Percentiles rank a stretch among this genome's conserved stretches.
Evolutionary conservation across 306 rosid genomes (phyloP).

Genomic region (Cyamopsis tetragonoloba): DNA sequence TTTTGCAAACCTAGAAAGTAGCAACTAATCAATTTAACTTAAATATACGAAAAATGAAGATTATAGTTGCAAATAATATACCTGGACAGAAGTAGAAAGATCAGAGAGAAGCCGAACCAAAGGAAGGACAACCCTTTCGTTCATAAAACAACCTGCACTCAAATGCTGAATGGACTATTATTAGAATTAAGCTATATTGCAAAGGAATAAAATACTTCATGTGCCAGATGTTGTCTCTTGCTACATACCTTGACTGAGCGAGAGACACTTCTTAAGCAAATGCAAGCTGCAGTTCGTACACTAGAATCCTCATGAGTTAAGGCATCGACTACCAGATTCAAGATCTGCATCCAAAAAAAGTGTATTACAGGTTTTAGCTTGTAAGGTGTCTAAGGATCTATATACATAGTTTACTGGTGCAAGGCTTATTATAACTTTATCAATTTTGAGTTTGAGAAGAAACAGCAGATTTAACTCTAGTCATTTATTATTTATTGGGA

Average conservation of each 20-base stretch:
- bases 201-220: slow-evolving; percentile 17
- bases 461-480: background rate
- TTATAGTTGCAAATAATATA: slow-evolving; percentile 27
- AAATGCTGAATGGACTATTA: slow-evolving; percentile 63
- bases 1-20: background rate
- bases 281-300: slow-evolving; percentile 84
- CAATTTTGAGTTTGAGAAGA: slow-evolving; percentile 21
- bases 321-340: slow-evolving; percentile 54
- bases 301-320: slow-evolving; percentile 61
- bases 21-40: background rate
- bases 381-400: slow-evolving; percentile 11
- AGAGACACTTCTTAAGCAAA: slow-evolving; percentile 80
- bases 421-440: background rate
- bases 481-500: slow-evolving; percentile 9
- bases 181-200: slow-evolving; percentile 29
- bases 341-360: slow-evolving; percentile 43
- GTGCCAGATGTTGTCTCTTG: slow-evolving; percentile 16
- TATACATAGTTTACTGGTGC: slow-evolving; percentile 8
- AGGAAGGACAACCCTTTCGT: slow-evolving; percentile 66
- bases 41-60: slow-evolving; percentile 4
- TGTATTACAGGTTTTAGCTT: slow-evolving; percentile 18
- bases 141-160: slow-evolving; percentile 91
- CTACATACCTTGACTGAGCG: slow-evolving; percentile 85
- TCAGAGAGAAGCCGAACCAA: slow-evolving; percentile 79
- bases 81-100: slow-evolving; percentile 77